Percentiles rank a stretch among this genome's conserved stretches.
phyloP scores from a whole-genome alignment of 306 rosid species.

The Echinosophora koreensis region DNA sequence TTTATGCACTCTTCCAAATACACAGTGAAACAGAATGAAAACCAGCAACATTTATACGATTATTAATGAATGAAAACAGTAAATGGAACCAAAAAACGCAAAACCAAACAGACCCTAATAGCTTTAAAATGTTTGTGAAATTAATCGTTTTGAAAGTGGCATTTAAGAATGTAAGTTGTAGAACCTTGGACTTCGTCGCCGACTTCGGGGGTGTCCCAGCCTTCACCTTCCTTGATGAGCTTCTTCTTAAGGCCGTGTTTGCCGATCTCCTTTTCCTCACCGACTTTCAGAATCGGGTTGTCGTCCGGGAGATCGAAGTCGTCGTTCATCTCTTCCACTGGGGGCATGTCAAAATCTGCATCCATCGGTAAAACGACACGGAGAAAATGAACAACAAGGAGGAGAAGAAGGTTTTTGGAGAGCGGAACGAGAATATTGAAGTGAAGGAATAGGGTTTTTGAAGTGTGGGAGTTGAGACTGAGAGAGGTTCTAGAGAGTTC shows the following conservation, averaged over 20 bases:
- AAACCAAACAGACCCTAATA: no score
- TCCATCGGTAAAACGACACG: slow-evolving; percentile 54
- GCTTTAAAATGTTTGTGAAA: no score
- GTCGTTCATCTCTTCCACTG: slow-evolving; percentile 65
- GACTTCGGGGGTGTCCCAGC: slow-evolving; percentile 78
- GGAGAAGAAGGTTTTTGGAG: not conserved
- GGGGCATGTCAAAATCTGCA: slow-evolving; percentile 71
- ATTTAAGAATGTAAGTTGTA: not conserved
- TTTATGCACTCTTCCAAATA: no score
- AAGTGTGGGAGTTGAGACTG: not conserved
- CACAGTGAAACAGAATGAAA: no score
- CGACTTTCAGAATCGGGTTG: slow-evolving; percentile 61
- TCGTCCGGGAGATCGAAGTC: slow-evolving; percentile 74
- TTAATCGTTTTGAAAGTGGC: no score
- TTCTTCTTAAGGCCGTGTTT: slow-evolving; percentile 85
- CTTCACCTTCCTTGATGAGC: slow-evolving; percentile 83
- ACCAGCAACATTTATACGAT: no score
- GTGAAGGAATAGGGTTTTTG: not conserved
- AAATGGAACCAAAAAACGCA: no score
- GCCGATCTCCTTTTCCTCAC: slow-evolving; percentile 95
- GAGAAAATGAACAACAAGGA: not conserved
- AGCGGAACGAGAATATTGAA: no score
- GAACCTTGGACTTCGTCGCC: slow-evolving; percentile 96
- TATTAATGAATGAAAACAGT: no score
- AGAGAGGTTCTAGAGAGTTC: slow-evolving; percentile 73